Conservation (phyloP, 305 asterid species). For the Stenogyne calaminthoides region DNA sequence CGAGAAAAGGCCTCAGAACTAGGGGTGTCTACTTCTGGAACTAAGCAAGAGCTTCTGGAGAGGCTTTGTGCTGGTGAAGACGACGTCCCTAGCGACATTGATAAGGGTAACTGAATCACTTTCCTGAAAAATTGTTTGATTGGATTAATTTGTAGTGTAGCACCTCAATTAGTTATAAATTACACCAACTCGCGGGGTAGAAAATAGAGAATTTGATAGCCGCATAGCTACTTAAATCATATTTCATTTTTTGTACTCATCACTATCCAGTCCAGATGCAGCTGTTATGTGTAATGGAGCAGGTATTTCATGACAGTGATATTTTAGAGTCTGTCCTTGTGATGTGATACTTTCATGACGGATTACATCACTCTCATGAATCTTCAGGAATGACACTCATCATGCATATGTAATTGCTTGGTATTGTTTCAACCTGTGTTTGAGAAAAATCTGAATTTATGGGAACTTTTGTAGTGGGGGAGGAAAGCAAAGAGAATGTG, state of each 20-base stretch:
- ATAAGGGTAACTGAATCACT: constrained; percentile 26
- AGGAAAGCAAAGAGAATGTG: constrained; percentile 34
- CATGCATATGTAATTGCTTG: not conserved
- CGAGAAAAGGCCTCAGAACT: constrained; percentile 54
- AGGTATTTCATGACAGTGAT: not conserved
- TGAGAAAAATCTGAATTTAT: not conserved
- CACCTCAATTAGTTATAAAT: not conserved
- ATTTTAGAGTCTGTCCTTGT: not conserved
- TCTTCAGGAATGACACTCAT: not conserved
- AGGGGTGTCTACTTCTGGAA: constrained; percentile 55
- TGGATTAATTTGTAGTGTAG: not conserved
- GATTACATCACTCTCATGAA: not conserved
- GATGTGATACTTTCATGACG: not conserved
- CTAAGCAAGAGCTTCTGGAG: constrained; percentile 64
- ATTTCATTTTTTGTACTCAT: not conserved
- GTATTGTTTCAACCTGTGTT: not conserved
- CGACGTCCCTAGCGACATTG: constrained; percentile 30
- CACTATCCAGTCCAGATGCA: not conserved
- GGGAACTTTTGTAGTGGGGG: constrained; percentile 22
- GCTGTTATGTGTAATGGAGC: not conserved
- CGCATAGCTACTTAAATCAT: not conserved
- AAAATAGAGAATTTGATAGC: not conserved
- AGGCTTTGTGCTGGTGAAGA: constrained; percentile 55
- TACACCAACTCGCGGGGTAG: not conserved
- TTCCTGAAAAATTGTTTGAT: not conserved